Base-by-base conservation (phyloP, 768 basidiomycete genomes). In the Termitomyces sp. region DNA sequence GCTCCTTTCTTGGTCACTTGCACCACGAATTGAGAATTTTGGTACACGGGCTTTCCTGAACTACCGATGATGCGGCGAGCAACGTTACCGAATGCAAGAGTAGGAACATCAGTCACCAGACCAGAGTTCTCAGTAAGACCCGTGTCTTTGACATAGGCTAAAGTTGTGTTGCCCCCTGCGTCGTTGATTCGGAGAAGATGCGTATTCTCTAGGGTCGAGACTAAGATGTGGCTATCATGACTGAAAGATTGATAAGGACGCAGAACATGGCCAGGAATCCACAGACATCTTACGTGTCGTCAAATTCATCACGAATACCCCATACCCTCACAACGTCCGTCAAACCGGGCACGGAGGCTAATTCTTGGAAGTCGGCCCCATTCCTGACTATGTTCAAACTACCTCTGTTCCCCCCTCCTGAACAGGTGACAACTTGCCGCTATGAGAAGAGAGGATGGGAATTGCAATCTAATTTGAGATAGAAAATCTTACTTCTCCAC, bases 391-490 rank as follows among this genome's bases (percentile, higher is more conserved):
- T 70, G 48, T 87, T 86, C 15, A 97, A 64, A 10, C 86, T 84
- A 2, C 94, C 94, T 2, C 84, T 81, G 59, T 83, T 91, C 49
- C 78, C 78, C 1, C 83, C 88, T 5, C 94, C 94, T 3, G 91
- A 94, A 63, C 90, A 91, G 1, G 92, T 91, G 4, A 96, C 83
- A 42, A 95, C 81, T 67, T 89, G 86, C n/a, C 75, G 77, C 89
- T 94, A 60, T 15, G 37, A 48, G 14, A 35, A 30, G 4, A 14
- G 5, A 54, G 9, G 31, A 35, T 28, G 38, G 52, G 31, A 5
- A 14, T 15, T 44, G 0, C 7, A 40, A 23, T 19, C 47, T 7
- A 23, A 41, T n/a, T 50, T 35, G 21, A 9, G 1, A n/a, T 2
- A 8, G 63, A 55, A 14, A 37, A 37, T 6, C 77, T 33, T 58